Conservation (phyloP, 2,329 filamentous ascomycete species). For the Aspergillus sp. region DNA sequence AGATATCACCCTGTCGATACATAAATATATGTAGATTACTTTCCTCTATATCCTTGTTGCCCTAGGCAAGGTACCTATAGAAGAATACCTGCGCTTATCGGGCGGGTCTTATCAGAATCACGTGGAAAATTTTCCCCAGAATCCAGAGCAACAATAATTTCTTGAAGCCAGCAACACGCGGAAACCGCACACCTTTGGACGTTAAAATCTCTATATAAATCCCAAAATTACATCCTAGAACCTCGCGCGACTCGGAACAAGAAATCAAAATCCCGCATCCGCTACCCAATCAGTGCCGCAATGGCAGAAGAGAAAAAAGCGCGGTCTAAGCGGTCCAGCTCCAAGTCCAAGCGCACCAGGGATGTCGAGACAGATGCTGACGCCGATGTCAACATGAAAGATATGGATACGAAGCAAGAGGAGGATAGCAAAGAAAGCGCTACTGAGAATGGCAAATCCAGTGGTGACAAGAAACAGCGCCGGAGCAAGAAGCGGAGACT, state of each 20-base stretch:
- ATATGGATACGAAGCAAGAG: not conserved
- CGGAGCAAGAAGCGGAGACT: constrained; percentile 22
- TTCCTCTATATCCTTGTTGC: not conserved
- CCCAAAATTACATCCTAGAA: not conserved
- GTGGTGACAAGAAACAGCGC: constrained; percentile 24
- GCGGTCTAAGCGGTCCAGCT: constrained; percentile 52
- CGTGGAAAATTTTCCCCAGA: constrained; percentile 18
- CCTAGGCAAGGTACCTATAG: not conserved
- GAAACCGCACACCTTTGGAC: not conserved
- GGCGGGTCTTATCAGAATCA: constrained; percentile 1
- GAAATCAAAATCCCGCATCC: not conserved
- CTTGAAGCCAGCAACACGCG: not conserved
- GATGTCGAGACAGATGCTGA: constrained; percentile 11
- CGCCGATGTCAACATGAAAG: not conserved
- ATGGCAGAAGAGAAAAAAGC: constrained; percentile 25
- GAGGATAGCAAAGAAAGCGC: not conserved
- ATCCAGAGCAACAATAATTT: constrained; percentile 2
- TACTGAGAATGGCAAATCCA: not conserved
- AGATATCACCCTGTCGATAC: not conserved
- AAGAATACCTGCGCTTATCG: not conserved
- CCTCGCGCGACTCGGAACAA: constrained; percentile 7
- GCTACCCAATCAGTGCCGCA: not conserved
- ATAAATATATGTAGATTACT: not conserved
- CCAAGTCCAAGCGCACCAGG: constrained; percentile 59
- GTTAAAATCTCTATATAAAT: not conserved